These are phyloP conservation scores for Collybia mongolica DNA, from an alignment of 768 basidiomycete species.

Conservation along the genomic window DNA sequence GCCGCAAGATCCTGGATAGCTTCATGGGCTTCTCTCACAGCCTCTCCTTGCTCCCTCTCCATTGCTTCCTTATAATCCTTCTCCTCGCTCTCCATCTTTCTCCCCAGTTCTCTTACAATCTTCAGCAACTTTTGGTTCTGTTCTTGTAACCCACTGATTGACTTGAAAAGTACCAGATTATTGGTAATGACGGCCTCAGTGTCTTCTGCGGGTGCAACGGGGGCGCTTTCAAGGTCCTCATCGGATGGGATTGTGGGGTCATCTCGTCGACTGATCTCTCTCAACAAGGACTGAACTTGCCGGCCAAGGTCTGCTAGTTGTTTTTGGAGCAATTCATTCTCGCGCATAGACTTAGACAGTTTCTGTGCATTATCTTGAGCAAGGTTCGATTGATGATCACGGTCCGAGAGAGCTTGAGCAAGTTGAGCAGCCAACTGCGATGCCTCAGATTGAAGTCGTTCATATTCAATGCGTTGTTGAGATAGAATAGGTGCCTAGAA, in stretches of 20 bases:
- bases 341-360: conserved; percentile 51
- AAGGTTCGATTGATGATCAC: conserved; percentile 58
- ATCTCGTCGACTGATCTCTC: conserved; percentile 77
- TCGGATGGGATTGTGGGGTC: conserved; percentile 81
- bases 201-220: conserved; percentile 43
- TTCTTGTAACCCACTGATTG: conserved; percentile 76
- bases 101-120: conserved; percentile 79
- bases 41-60: conserved; percentile 74
- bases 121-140: conserved; percentile 90
- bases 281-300: conserved; percentile 79
- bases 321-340: conserved; percentile 67
- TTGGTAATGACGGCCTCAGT: conserved; percentile 85
- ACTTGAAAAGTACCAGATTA: conserved; percentile 84
- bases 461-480: conserved; percentile 89
- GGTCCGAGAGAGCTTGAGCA: conserved; percentile 68
- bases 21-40: conserved; percentile 85
- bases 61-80: conserved; percentile 67
- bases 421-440: conserved; percentile 80
- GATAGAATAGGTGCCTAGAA: conserved; percentile 83
- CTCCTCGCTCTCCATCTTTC: conserved; percentile 85
- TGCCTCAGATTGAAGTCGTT: conserved; percentile 77
- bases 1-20: conserved; percentile 77
- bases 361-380: conserved; percentile 66
- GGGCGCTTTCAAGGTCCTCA: conserved; percentile 49
- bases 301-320: conserved; percentile 82